phyloP scores from a whole-genome alignment of 352 stramenopile genomes.

The Halophytophthora batemanensis region DNA sequence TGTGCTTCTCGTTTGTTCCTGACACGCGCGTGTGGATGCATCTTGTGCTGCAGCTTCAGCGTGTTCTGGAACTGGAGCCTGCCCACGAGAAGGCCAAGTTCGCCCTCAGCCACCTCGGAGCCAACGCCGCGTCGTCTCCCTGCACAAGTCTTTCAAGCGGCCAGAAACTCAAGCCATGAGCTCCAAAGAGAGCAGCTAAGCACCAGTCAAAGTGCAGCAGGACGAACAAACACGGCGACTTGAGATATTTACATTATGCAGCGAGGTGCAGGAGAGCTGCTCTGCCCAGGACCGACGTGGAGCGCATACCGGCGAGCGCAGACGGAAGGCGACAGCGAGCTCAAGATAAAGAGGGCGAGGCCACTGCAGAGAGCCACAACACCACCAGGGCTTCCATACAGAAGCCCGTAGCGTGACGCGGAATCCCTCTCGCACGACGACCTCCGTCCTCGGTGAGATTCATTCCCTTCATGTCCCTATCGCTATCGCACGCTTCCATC shows the following conservation, averaged over 20 bases:
- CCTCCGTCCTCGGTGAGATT: constrained; percentile 26
- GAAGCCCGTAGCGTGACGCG: not conserved
- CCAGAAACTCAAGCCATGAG: too few relatives aligned
- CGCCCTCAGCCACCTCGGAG: constrained; percentile 25
- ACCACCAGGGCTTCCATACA: too few relatives aligned
- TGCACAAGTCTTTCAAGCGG: too few relatives aligned
- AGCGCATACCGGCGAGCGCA: too few relatives aligned
- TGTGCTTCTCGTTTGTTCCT: not conserved
- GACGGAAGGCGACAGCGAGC: constrained; percentile 6
- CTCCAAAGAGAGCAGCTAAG: too few relatives aligned
- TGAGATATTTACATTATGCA: too few relatives aligned
- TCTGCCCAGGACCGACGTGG: too few relatives aligned
- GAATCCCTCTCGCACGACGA: not conserved
- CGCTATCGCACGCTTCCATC: too few relatives aligned
- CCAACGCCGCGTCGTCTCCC: not conserved
- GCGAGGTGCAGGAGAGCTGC: too few relatives aligned
- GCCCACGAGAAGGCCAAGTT: constrained; percentile 31
- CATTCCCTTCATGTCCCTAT: constrained; percentile 14
- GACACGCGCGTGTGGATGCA: not conserved
- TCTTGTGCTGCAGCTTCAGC: constrained; percentile 21
- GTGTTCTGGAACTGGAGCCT: constrained; percentile 34
- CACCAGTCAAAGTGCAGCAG: too few relatives aligned
- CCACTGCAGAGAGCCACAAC: too few relatives aligned
- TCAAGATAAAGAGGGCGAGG: not conserved
- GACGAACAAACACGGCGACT: too few relatives aligned